These are phyloP conservation scores for Sherardia arvensis DNA, from an alignment of 257 asterid genomes.

Conservation along the genomic window DNA sequence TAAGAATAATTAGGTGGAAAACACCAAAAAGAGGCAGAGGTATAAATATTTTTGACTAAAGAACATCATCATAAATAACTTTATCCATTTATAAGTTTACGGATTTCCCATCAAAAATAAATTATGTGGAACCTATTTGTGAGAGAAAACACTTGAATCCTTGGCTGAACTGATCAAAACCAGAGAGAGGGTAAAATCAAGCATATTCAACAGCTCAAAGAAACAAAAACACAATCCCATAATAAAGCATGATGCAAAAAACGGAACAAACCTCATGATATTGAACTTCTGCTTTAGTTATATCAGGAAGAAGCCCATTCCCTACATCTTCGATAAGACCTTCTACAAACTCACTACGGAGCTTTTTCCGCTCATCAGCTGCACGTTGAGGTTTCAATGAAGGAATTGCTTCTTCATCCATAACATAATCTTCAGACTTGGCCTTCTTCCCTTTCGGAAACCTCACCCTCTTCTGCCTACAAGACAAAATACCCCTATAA, in stretches of 20 bases:
- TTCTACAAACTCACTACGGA: conserved; percentile 34
- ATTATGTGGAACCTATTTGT: background rate
- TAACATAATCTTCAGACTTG: conserved; percentile 49
- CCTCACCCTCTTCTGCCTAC: conserved; percentile 74
- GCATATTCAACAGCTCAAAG: background rate
- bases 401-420: conserved; percentile 24
- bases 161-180: background rate
- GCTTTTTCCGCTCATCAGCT: conserved; percentile 55
- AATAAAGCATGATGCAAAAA: background rate
- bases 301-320: conserved; percentile 43
- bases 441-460: conserved; percentile 92
- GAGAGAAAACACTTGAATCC: background rate
- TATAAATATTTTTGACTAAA: background rate
- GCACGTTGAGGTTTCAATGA: conserved; percentile 45
- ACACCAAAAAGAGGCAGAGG: background rate
- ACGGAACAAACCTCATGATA: conserved; percentile 46
- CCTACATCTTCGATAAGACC: conserved; percentile 47
- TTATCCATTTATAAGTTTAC: background rate
- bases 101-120: background rate
- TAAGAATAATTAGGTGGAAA: background rate
- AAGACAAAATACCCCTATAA: background rate
- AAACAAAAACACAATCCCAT: background rate
- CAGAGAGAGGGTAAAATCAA: background rate
- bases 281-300: conserved; percentile 53
- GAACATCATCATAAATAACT: background rate